Base-by-base conservation (phyloP, 192 early-diverging fungal species). In the Obelidium mucronatum region DNA sequence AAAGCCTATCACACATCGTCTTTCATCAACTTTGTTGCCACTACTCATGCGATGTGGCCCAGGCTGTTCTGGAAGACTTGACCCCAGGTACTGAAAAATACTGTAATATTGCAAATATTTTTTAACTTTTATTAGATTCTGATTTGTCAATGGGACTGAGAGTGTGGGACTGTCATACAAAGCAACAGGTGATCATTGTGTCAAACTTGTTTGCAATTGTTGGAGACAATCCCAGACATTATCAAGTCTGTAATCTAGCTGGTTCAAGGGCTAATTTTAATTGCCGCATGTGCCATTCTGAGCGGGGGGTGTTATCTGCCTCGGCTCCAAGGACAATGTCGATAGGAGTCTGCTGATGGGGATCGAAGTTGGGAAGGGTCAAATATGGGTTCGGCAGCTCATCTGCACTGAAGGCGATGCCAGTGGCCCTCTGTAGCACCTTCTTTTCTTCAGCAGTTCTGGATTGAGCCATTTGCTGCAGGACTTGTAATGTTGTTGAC, bases 11-110 rank as follows among this genome's bases (percentile, higher is more conserved):
- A 48, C 48, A 52, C 24, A 48, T 37, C 44, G 2, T 5, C 39
- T 24, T 67, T 48, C 34, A 48, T 48, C 6, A 64, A 64, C 26
- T 67, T 67, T 67, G 3, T 51, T 40, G 66, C 66, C 5, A 48
- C 66, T 19, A 67, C 40, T 5, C 8, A 48, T 24, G 66, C 13
- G 66, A 67, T 42, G 34, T 67, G 19, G 26, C 31, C 26, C n/a
- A 40, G 39, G 66, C 30, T 31, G 48, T 67, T 40, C 48, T 67
- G 26, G 28, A 4, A 24, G 39, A 11, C 24, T 5, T 64, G 3
- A 5, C 15, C n/a, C 13, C 13, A 34, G 62, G 62, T 64, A 64
- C 5, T 36, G 19, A 3, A 15, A 17, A 28, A 6, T 36, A 8
- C 30, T 64, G 62, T 64, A 35, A 26, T 60, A 26, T 35, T 35